Percentiles rank a stretch among this genome's conserved stretches.
phyloP scores from a whole-genome alignment of 495 filamentous ascomycete species.

The Penicillium argentinense region DNA sequence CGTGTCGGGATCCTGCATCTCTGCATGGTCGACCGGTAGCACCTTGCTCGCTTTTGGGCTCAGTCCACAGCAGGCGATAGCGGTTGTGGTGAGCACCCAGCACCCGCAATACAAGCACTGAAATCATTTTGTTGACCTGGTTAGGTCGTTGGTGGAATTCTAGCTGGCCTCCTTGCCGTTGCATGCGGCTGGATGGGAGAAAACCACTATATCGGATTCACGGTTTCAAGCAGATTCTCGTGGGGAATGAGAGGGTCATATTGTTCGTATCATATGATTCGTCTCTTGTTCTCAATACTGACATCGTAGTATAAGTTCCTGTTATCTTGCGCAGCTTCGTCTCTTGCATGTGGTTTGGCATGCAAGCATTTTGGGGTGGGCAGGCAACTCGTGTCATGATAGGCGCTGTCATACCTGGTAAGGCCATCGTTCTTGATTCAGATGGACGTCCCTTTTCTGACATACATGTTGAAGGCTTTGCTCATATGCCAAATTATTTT shows the following conservation, averaged over 20 bases:
- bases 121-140: neutral
- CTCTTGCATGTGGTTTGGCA: constrained; percentile 9
- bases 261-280: neutral
- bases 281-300: neutral
- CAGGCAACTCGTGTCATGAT: constrained; percentile 8
- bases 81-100: constrained; percentile 1
- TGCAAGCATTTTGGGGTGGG: constrained; percentile 7
- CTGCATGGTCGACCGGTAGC: constrained; percentile 8
- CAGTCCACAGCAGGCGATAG: constrained; percentile 4
- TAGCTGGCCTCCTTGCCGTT: constrained; percentile 5
- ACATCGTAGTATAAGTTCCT: neutral
- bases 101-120: no score
- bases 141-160: constrained; percentile 5
- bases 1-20: constrained; percentile 7
- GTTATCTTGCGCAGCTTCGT: constrained; percentile 3
- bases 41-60: constrained; percentile 3
- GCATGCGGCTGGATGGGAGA: constrained; percentile 7
- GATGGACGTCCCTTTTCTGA: no score
- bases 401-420: constrained; percentile 5
- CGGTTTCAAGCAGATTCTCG: constrained; percentile 3
- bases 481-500: constrained; percentile 9
- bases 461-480: constrained; percentile 5
- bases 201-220: constrained; percentile 7
- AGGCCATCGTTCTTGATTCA: no score
- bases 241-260: constrained; percentile 8